Conservation (phyloP, 257 asterid species). For the Solanum chiquidenum region DNA sequence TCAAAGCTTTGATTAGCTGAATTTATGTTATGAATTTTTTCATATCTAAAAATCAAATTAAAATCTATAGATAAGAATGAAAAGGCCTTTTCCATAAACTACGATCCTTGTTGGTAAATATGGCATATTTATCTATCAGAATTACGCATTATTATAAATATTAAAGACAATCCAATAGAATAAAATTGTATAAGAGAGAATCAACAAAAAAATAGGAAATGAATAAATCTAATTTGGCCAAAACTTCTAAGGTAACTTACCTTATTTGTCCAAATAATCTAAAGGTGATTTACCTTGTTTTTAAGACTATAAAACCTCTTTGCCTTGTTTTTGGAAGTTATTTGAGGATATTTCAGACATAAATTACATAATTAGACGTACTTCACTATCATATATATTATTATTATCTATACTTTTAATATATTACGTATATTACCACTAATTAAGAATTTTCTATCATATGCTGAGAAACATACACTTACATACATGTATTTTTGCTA, state of each 20-base stretch:
- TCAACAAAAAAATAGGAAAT: no score
- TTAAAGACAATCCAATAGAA: neutral
- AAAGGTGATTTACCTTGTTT: no score
- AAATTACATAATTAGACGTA: no score
- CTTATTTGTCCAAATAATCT: no score
- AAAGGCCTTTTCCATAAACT: accelerated
- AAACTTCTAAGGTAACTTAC: neutral
- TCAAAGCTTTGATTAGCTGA: neutral
- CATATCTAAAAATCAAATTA: no score
- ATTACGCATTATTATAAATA: neutral
- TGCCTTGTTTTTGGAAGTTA: neutral
- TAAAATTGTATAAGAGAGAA: no score
- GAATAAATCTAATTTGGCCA: neutral
- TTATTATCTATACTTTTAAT: no score
- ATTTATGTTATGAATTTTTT: neutral
- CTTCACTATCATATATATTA: no score
- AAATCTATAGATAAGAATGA: neutral
- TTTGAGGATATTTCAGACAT: neutral
- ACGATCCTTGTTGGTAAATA: neutral
- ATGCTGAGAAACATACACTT: no score
- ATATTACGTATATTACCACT: no score
- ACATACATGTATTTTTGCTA: no score
- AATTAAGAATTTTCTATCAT: no score
- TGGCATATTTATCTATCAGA: neutral
- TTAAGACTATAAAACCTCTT: neutral